Evolutionary conservation across 768 basidiomycete species (phyloP).

Genomic region (Suillus paluster): DNA sequence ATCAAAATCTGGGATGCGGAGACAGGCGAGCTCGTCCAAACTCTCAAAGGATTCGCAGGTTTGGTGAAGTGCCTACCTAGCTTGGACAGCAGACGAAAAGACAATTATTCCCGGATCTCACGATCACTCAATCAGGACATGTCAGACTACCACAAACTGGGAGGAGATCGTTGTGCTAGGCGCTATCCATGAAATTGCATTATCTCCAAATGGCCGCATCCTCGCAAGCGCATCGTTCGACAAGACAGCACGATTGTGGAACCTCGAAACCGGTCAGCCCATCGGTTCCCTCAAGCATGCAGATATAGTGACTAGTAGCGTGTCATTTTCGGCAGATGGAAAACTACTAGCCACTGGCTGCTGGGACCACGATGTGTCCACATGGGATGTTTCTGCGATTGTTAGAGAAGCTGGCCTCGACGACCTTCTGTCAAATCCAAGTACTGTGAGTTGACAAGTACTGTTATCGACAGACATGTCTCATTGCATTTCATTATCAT

Average conservation of each 20-base stretch:
- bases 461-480: not conserved
- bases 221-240: too few relatives aligned
- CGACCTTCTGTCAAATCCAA: not conserved
- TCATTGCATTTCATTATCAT: not conserved
- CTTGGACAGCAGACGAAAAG: not conserved
- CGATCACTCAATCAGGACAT: not conserved
- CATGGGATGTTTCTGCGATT: too few relatives aligned
- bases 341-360: not conserved
- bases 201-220: not conserved
- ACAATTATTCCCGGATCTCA: not conserved
- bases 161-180: not conserved
- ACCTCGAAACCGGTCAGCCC: not conserved
- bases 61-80: not conserved
- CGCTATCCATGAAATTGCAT: not conserved
- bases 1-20: not conserved
- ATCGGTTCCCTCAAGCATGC: not conserved
- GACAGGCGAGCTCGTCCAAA: not conserved
- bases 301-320: rapidly evolving
- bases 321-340: not conserved
- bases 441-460: not conserved
- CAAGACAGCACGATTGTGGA: too few relatives aligned
- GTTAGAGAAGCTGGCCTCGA: too few relatives aligned
- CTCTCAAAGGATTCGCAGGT: not conserved
- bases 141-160: not conserved
- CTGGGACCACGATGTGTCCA: rapidly evolving